Conservation (phyloP, 2,329 filamentous ascomycete species). For the Xylariaceae sp. region DNA sequence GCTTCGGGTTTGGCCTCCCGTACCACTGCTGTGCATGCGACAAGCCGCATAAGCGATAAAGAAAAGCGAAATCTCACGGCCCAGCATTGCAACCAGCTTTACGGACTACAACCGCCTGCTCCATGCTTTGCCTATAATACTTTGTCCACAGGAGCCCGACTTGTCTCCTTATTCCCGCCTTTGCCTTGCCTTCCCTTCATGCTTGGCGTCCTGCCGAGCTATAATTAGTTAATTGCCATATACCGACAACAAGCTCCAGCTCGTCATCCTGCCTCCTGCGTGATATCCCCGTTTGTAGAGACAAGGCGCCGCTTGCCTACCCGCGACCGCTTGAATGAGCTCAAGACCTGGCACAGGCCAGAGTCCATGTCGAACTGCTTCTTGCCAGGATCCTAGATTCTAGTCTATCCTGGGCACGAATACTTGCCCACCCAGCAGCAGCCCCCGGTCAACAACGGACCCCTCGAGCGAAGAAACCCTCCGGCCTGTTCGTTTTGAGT, state of each 20-base stretch:
- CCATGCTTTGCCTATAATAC: conserved; percentile 9
- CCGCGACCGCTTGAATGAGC: background rate
- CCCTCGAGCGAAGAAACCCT: background rate
- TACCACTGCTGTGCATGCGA: conserved; percentile 23
- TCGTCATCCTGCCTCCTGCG: background rate
- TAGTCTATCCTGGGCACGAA: too few relatives aligned
- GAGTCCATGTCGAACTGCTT: background rate
- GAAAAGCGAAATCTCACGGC: conserved; percentile 20
- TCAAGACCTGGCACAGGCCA: background rate
- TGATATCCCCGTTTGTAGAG: background rate
- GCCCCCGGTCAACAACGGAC: background rate
- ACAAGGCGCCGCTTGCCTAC: background rate
- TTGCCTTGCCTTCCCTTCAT: background rate
- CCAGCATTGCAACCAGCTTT: too few relatives aligned
- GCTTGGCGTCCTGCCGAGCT: background rate
- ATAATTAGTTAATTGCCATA: background rate
- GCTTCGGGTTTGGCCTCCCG: conserved; percentile 16
- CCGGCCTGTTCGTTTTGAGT: background rate
- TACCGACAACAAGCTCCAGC: background rate
- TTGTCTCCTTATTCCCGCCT: background rate
- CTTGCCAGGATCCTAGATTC: background rate
- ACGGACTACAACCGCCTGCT: too few relatives aligned
- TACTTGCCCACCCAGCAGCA: background rate
- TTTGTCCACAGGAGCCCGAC: conserved; percentile 10
- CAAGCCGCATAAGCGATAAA: conserved; percentile 28